phyloP scores from a whole-genome alignment of 179 eudicot genomes.

The Heliamphora ciliata region DNA sequence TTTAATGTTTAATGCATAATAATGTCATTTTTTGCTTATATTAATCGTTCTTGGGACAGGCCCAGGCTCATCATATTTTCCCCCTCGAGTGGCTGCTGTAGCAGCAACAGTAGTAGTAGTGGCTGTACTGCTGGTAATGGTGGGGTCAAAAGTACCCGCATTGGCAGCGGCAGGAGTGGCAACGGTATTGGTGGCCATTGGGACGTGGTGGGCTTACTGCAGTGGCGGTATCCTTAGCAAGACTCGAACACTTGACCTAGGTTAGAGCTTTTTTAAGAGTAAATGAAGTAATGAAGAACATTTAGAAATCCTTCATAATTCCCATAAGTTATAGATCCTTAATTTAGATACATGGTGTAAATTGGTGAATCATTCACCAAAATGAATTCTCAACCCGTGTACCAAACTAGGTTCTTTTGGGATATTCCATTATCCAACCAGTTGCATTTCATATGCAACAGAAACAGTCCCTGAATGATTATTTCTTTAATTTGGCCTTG shows the following conservation, averaged over 20 bases:
- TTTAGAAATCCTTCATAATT: conserved; percentile 4
- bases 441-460: neutral
- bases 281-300: conserved; percentile 16
- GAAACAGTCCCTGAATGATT: neutral
- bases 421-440: neutral
- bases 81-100: conserved; percentile 39
- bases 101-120: conserved; percentile 65
- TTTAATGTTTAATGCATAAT: conserved; percentile 18
- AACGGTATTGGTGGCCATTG: conserved; percentile 49
- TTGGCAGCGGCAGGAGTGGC: conserved; percentile 48
- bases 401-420: neutral
- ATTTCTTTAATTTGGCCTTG: neutral
- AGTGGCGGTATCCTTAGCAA: conserved; percentile 34
- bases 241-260: conserved; percentile 35
- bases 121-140: conserved; percentile 46
- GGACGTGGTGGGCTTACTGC: conserved; percentile 42
- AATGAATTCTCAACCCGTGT: neutral
- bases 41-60: conserved; percentile 41
- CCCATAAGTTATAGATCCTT: neutral
- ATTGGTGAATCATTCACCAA: neutral
- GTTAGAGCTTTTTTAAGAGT: conserved; percentile 30
- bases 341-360: neutral
- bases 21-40: conserved; percentile 21
- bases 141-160: conserved; percentile 46
- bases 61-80: conserved; percentile 30